Conservation (phyloP, 768 basidiomycete genomes). For the Boletus sensibilis region DNA sequence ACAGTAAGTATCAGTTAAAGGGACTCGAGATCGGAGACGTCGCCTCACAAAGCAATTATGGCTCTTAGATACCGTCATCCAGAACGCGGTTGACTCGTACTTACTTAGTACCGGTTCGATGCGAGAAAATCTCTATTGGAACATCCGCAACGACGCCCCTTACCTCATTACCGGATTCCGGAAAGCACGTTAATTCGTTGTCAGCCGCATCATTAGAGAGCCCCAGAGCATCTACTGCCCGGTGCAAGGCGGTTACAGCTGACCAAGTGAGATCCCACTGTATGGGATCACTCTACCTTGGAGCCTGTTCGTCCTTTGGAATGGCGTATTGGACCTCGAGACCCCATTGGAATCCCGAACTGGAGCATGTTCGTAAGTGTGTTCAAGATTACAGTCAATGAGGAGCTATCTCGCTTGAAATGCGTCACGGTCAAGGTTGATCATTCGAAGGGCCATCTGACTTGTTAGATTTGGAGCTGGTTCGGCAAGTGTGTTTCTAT, state of each 20-base stretch:
- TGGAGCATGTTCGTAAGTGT: conserved; percentile 13
- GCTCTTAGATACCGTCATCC: conserved; percentile 17
- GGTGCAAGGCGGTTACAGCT: not conserved
- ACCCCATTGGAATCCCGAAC: not conserved
- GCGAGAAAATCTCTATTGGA: not conserved
- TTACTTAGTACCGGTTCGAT: too few species aligned
- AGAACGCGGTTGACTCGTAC: conserved; percentile 26
- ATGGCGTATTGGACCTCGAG: not conserved
- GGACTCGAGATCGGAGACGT: conserved; percentile 12
- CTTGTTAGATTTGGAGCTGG: not conserved
- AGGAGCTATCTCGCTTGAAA: not conserved
- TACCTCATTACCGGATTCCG: conserved; percentile 23
- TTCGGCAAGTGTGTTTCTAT: not conserved
- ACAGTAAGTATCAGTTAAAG: conserved; percentile 16
- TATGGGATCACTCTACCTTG: not conserved
- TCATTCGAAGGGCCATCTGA: not conserved
- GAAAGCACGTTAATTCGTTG: conserved; percentile 13
- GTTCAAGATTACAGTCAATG: conserved; percentile 7
- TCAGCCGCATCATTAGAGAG: conserved; percentile 20
- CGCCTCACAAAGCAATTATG: conserved; percentile 16
- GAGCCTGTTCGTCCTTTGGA: not conserved
- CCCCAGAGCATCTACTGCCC: not conserved
- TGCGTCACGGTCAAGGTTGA: not conserved
- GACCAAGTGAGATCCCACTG: not conserved
- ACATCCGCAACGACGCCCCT: conserved; percentile 16